Evolutionary conservation across 2,329 filamentous ascomycete species (phyloP).

Genomic region (Leptodontidium sp.): DNA sequence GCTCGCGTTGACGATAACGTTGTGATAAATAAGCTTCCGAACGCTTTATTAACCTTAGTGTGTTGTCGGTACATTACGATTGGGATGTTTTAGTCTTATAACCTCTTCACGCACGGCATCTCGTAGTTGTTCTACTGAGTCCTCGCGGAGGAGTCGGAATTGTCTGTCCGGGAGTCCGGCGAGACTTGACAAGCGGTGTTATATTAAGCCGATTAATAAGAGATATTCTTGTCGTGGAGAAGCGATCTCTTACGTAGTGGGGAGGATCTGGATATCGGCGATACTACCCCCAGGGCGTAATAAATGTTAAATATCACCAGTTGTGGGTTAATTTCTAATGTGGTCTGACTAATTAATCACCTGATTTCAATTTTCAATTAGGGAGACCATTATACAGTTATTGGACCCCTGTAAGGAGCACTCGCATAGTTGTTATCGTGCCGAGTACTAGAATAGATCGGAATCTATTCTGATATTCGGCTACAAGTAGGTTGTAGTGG

Average conservation of each 20-base stretch:
- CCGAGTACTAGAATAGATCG: conserved; percentile 48
- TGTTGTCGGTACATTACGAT: conserved; percentile 51
- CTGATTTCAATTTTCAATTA: no score
- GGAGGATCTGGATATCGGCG: conserved; percentile 56
- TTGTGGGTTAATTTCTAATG: no score
- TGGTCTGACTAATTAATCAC: no score
- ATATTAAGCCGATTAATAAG: conserved; percentile 50
- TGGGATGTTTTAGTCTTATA: conserved; percentile 43
- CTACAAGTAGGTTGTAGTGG: no score
- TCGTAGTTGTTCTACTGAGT: conserved; percentile 61
- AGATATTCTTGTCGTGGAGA: conserved; percentile 56
- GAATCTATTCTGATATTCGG: no score
- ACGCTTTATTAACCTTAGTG: conserved; percentile 44
- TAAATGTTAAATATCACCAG: no score
- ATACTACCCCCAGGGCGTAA: no score
- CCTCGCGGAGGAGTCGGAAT: conserved; percentile 64
- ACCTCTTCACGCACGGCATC: conserved; percentile 56
- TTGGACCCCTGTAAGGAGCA: no score
- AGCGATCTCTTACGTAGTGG: conserved; percentile 57
- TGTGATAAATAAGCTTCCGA: conserved; percentile 47
- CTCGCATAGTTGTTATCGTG: conserved; percentile 60
- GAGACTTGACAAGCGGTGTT: conserved; percentile 54
- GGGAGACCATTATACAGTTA: no score
- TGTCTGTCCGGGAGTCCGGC: conserved; percentile 60
- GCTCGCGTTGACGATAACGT: no score